Evolutionary conservation across 306 rosid species (phyloP), one percentile per base, ranked within the genome.

Genomic region (Vigna hirtella): DNA sequence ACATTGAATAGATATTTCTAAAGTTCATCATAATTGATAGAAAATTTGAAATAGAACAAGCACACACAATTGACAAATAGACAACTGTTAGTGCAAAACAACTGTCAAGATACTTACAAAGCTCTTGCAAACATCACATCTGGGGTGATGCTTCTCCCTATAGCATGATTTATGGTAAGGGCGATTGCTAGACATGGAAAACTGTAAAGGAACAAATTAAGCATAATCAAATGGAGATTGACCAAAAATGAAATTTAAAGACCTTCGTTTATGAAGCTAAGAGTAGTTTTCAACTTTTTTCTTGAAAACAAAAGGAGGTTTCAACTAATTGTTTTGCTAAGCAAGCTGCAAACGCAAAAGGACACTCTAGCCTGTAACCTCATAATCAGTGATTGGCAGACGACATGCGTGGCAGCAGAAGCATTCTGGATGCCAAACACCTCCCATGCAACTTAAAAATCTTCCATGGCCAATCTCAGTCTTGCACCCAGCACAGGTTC

Each of bases 401-500:
- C 89, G 88, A 87, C 98, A 95, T 62, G 88, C 75, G 69, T 49
- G 85, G 85, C 98, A 95, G 45, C 90, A 73, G 73, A 92, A 95
- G 81, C 98, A 95, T 69, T 87, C 85, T 57, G 98, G 98, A 86
- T 92, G 98, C 98, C 97, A 95, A 84, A 91, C 87, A 14, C 83
- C 89, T 75, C 84, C 91, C 94, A 92, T 86, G 87, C 98, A 91
- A 80, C 93, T 95, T 88, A 92, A 84, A 88, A 78, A 89, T 77
- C 97, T 84, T 34, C 98, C 98, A 20, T 86, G 89, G 72, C 96
- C 96, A 74, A 96, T 93, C 82, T 81, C 96, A 64, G 61, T 51
- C 2, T 90, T 89, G 97, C 99, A 96, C 76, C 99, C 97, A 22
- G 98, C 98, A 86, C 99, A 96, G 67, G 84, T 58, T 89, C 99